A percentile compares a stretch with the other conserved stretches of the same genome.
These are phyloP conservation scores for Pyricularia pennisetigena DNA, from an alignment of 2,329 filamentous ascomycete genomes.

Conservation along the genomic window DNA sequence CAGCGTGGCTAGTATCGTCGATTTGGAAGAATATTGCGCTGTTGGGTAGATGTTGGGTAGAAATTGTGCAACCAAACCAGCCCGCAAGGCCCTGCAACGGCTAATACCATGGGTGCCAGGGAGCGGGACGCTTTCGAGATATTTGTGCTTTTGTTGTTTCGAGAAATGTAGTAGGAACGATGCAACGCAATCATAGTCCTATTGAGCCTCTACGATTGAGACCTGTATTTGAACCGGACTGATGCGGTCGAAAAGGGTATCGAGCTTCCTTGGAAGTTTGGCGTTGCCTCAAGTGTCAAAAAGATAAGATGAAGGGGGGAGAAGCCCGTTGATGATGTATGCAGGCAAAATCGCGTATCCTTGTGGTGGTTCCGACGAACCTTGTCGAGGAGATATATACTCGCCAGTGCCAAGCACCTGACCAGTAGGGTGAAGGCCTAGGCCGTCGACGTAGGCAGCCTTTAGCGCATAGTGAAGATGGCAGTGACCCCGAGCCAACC, in stretches of 20 bases:
- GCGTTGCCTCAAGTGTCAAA: background rate
- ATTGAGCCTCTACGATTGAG: background rate
- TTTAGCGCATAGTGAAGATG: background rate
- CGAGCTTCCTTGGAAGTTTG: background rate
- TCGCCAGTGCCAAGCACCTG: background rate
- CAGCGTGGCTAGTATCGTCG: background rate
- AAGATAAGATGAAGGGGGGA: background rate
- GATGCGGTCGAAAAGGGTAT: background rate
- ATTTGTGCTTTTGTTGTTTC: background rate
- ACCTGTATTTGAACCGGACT: background rate
- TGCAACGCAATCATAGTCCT: background rate
- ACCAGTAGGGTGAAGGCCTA: background rate
- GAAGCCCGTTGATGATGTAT: background rate
- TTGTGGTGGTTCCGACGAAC: background rate
- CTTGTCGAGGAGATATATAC: background rate
- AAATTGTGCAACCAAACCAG: background rate
- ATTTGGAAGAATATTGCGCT: background rate
- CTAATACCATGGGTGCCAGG: background rate
- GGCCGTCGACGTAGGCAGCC: background rate
- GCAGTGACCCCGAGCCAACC: background rate
- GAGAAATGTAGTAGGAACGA: background rate
- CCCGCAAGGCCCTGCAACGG: conserved; percentile 1
- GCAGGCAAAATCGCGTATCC: background rate
- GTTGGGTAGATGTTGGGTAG: background rate
- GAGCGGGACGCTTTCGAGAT: background rate